These are phyloP conservation scores for Epicoccum sorghinum DNA, from an alignment of 2,329 filamentous ascomycete genomes.

Conservation along the genomic window DNA sequence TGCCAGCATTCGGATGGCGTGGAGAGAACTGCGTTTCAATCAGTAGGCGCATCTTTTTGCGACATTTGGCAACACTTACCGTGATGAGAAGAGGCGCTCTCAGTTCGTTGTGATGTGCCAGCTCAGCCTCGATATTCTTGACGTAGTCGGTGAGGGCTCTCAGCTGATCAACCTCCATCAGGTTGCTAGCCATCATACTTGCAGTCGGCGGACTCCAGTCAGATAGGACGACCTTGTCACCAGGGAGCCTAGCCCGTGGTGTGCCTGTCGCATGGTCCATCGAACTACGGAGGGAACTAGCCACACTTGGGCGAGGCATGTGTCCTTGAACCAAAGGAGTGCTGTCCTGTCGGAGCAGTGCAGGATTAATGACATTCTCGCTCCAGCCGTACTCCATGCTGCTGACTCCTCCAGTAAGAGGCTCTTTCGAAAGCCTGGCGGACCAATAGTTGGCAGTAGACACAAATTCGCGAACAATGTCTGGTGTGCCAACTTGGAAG, in stretches of 20 bases:
- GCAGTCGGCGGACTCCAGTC: slow-evolving; percentile 91
- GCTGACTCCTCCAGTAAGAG: slow-evolving; percentile 87
- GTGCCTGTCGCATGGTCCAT: slow-evolving; percentile 62
- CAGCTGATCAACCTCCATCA: slow-evolving; percentile 82
- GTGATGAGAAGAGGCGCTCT: slow-evolving; percentile 86
- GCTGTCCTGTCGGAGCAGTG: slow-evolving; percentile 51
- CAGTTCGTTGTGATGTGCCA: slow-evolving; percentile 86
- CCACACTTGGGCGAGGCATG: slow-evolving; percentile 59
- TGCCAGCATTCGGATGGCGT: slow-evolving; percentile 77
- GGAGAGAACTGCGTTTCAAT: slow-evolving; percentile 70
- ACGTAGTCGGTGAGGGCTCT: slow-evolving; percentile 78
- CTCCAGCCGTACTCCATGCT: slow-evolving; percentile 99
- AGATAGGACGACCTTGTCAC: slow-evolving; percentile 81
- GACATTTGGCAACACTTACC: slow-evolving; percentile 49
- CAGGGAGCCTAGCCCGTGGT: slow-evolving; percentile 73
- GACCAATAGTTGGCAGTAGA: slow-evolving; percentile 97
- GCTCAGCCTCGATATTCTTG: slow-evolving; percentile 80
- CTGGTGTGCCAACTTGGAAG: slow-evolving; percentile 96
- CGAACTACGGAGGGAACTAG: slow-evolving; percentile 67
- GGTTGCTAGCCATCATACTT: slow-evolving; percentile 82
- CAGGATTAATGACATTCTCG: slow-evolving; percentile 73
- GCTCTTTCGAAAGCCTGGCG: slow-evolving; percentile 90
- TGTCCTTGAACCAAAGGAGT: slow-evolving; percentile 41
- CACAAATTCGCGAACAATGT: slow-evolving; percentile 94
- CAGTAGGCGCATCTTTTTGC: slow-evolving; percentile 6